A percentile compares a stretch with the other conserved stretches of the same genome.
Evolutionary conservation across 148 eudicot genomes (phyloP).

Genomic region (Arctostaphylos glauca): DNA sequence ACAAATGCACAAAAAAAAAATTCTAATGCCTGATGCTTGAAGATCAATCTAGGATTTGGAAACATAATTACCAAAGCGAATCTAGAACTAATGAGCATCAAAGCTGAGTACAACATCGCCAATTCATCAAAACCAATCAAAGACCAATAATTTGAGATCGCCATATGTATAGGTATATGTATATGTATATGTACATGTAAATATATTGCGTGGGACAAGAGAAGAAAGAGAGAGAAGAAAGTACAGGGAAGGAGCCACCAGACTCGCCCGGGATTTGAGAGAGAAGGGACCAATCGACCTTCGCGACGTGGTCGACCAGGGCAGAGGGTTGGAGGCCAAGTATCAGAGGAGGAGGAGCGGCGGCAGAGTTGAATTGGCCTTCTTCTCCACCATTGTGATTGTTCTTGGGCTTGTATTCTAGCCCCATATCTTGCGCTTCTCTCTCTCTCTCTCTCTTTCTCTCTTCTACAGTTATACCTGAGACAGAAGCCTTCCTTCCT

Average conservation of each 20-base stretch:
- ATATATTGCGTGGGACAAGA: neutral
- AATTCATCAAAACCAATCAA: neutral
- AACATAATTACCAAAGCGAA: neutral
- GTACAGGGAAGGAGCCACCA: conserved; percentile 90
- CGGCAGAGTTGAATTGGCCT: neutral
- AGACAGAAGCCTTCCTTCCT: neutral
- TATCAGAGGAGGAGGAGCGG: conserved; percentile 23
- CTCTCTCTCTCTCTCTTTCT: conserved; percentile 9
- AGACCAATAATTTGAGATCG: neutral
- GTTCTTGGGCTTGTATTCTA: conserved; percentile 9
- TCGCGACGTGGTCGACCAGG: conserved; percentile 77
- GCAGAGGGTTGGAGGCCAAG: conserved; percentile 87
- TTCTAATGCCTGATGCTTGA: neutral
- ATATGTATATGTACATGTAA: neutral
- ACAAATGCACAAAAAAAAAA: neutral
- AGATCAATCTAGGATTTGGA: neutral
- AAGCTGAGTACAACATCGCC: neutral
- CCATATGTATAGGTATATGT: neutral
- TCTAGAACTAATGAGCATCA: neutral
- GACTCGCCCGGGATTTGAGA: conserved; percentile 67
- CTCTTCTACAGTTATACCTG: neutral
- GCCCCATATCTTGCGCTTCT: conserved; percentile 17
- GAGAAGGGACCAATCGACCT: conserved; percentile 78
- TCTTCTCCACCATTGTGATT: neutral
- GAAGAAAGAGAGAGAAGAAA: neutral